Conservation (phyloP, 805 yeast species). For the Debaryomyces maramus region DNA sequence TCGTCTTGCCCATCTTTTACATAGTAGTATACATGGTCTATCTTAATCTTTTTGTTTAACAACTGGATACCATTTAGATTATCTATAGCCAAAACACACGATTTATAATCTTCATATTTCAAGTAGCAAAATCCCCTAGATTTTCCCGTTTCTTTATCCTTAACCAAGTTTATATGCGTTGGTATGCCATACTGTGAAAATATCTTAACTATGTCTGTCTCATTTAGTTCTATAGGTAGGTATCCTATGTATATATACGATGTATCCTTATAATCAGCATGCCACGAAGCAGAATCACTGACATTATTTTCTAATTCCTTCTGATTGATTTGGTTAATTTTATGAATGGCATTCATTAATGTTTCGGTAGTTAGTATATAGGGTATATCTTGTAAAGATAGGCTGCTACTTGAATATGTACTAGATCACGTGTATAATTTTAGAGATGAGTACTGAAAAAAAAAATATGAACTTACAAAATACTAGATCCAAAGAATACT, state of each 20-base stretch:
- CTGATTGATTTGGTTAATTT: slow-evolving; percentile 59
- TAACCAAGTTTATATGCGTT: slow-evolving; percentile 64
- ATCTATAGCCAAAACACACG: slow-evolving; percentile 84
- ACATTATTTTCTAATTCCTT: slow-evolving; percentile 65
- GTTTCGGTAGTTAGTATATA: neutral
- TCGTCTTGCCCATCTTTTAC: slow-evolving; percentile 53
- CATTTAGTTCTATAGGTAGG: slow-evolving; percentile 62
- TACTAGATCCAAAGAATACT: slow-evolving; percentile 2
- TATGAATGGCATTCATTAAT: slow-evolving; percentile 38
- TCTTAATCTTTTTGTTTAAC: slow-evolving; percentile 50
- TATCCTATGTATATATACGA: slow-evolving; percentile 79
- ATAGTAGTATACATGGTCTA: slow-evolving; percentile 70
- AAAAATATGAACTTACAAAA: slow-evolving; percentile 1
- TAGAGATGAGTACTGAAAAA: slow-evolving; percentile 8
- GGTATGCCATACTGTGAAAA: slow-evolving; percentile 93
- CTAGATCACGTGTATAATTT: slow-evolving; percentile 1
- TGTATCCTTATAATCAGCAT: slow-evolving; percentile 73
- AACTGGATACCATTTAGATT: slow-evolving; percentile 73
- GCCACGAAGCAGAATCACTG: slow-evolving; percentile 79
- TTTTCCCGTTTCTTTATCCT: slow-evolving; percentile 50
- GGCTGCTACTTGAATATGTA: no score
- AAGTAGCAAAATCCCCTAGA: slow-evolving; percentile 78
- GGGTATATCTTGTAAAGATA: no score
- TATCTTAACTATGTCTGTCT: slow-evolving; percentile 71
- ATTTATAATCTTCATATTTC: slow-evolving; percentile 78